These are phyloP conservation scores for Cutaneotrichosporon daszewskae DNA, from an alignment of 1,284 basidiomycete species.

Conservation along the genomic window DNA sequence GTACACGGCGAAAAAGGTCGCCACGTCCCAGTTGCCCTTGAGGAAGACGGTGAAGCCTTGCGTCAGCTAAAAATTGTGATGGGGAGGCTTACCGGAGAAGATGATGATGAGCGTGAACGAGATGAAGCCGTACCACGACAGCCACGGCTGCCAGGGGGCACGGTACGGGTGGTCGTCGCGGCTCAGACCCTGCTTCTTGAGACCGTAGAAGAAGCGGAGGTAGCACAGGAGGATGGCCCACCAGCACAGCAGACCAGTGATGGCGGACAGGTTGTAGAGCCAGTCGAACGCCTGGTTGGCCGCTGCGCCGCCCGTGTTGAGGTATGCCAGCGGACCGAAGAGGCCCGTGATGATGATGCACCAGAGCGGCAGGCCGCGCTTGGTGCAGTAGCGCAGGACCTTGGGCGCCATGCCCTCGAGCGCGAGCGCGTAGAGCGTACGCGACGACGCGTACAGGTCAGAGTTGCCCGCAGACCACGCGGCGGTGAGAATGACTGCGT, in stretches of 20 bases:
- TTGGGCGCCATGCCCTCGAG: slow-evolving; percentile 63
- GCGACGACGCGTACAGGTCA: slow-evolving; percentile 70
- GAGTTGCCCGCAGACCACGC: slow-evolving; percentile 82
- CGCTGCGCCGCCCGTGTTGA: slow-evolving; percentile 44
- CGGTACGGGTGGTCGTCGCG: slow-evolving; percentile 55
- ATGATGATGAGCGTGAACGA: slow-evolving; percentile 38
- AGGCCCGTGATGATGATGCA: slow-evolving; percentile 55
- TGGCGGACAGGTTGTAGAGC: slow-evolving; percentile 63
- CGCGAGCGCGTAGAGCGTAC: slow-evolving; percentile 75
- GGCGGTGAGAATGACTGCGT: slow-evolving; percentile 58
- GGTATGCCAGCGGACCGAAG: slow-evolving; percentile 55
- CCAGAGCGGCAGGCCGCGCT: slow-evolving; percentile 63
- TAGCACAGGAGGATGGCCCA: slow-evolving; percentile 65
- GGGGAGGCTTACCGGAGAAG: slow-evolving; percentile 20
- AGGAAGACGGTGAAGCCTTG: slow-evolving; percentile 55
- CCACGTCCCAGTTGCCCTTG: slow-evolving; percentile 53
- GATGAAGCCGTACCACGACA: slow-evolving; percentile 21
- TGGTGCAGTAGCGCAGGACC: slow-evolving; percentile 52
- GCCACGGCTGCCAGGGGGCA: slow-evolving; percentile 30
- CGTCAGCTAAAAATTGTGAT: slow-evolving; percentile 40
- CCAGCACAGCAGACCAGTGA: slow-evolving; percentile 66
- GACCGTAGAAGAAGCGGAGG: slow-evolving; percentile 64
- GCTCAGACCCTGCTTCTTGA: slow-evolving; percentile 56
- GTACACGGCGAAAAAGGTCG: slow-evolving; percentile 47
- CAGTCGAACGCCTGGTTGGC: slow-evolving; percentile 51